Base-by-base conservation (phyloP, 768 basidiomycete genomes). In the Heimioporus sp. region DNA sequence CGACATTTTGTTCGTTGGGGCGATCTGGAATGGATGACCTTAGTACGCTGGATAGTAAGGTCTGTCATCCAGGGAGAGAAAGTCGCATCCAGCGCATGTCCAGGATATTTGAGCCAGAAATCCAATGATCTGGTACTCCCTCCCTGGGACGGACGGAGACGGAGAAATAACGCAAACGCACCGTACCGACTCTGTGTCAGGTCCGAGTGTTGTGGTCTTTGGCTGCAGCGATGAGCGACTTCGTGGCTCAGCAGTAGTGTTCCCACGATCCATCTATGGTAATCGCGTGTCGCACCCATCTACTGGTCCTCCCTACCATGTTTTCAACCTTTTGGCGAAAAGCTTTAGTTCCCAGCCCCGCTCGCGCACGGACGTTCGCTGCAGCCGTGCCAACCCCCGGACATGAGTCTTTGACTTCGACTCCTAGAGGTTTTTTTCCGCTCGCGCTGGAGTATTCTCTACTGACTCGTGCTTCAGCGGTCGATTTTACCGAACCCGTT, bases 1-100 rank as follows among this genome's bases (percentile, higher is more conserved):
- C 68, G 87, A 80, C 88, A 90, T 91, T 74, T 76, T 82, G 66
- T 61, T 52, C 54, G 46, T 55, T 42, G 45, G 43, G 51, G 56
- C 49, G 49, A 52, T 63, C 67, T 70, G 53, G 12, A 41, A 40
- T n/a, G 43, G 47, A 48, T 41, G 39, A 37, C 46, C 51, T 68
- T 50, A 68, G 67, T 38, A n/a, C 48, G 34, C 40, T 44, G 37
- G 47, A 35, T 28, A 19, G 12, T 7, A 21, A 19, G 21, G 12
- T 2, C 15, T 30, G 65, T 72, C 73, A 80, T 80, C 78, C 74
- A 52, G 48, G 52, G 35, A 34, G 31, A 43, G 5, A 24, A 19
- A n/a, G 54, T 46, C 39, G 52, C 68, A 79, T 80, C 79, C 79
- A 77, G 54, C 73, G 46, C 45, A 55, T 55, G 56, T 36, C 50